Evolutionary conservation across 129 eudicot genomes (phyloP).

Genomic region (Kitagawia praeruptora): DNA sequence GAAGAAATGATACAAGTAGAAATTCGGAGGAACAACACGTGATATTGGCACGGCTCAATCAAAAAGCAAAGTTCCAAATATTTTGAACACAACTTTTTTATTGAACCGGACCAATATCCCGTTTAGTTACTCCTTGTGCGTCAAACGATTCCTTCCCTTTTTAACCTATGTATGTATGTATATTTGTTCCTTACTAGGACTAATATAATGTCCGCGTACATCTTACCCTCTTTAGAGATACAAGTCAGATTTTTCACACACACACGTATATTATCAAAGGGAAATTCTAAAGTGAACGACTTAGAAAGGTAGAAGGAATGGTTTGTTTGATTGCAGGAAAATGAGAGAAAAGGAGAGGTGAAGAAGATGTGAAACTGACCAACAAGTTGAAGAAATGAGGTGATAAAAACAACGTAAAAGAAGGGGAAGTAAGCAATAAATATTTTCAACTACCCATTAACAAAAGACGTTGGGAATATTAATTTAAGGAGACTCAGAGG

Average conservation of each 20-base stretch:
- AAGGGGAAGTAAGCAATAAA: constrained; percentile 28
- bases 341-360: not conserved
- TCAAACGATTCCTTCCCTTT: not conserved
- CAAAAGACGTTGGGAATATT: constrained; percentile 42
- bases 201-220: not conserved
- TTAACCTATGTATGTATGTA: not conserved
- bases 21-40: constrained; percentile 33
- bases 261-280: not conserved
- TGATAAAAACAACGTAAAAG: not conserved
- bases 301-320: not conserved
- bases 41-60: constrained; percentile 91
- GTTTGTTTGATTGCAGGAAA: not conserved
- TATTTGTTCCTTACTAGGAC: not conserved
- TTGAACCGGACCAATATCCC: constrained; percentile 81
- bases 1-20: not conserved
- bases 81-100: constrained; percentile 34
- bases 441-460: constrained; percentile 32
- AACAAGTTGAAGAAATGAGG: not conserved
- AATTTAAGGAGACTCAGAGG: constrained; percentile 31
- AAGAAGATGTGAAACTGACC: not conserved
- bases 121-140: constrained; percentile 23
- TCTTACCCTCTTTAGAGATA: not conserved
- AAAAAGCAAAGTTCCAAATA: constrained; percentile 24
- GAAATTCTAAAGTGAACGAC: not conserved
- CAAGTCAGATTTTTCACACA: too few species aligned